Evolutionary conservation across 257 asterid genomes (phyloP).

Genomic region (Solanum lycopersicoides): DNA sequence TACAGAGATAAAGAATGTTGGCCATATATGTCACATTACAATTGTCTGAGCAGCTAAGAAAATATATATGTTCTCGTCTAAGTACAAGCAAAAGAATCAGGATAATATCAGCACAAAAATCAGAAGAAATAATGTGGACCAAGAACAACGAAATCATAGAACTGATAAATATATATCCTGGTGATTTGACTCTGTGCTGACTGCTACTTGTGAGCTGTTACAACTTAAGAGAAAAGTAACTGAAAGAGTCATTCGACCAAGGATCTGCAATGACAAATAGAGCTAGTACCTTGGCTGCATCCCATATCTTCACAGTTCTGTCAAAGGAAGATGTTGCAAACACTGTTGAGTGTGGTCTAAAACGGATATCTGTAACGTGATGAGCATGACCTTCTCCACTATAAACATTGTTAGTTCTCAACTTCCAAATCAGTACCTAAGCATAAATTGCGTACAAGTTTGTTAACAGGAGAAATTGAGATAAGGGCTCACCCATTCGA

Average conservation of each 20-base stretch:
- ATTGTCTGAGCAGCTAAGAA: neutral
- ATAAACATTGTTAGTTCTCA: neutral
- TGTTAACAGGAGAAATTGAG: neutral
- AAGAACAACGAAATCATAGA: neutral
- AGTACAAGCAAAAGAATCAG: neutral
- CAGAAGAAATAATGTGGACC: neutral
- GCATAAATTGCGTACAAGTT: neutral
- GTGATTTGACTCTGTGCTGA: neutral
- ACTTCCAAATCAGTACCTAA: conserved; percentile 27
- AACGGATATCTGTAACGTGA: conserved; percentile 33
- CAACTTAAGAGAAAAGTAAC: neutral
- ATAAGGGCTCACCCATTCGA: neutral
- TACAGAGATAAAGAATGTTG: neutral
- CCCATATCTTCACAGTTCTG: conserved; percentile 31
- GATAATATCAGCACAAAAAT: neutral
- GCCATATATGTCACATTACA: neutral
- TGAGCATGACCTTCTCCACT: conserved; percentile 15
- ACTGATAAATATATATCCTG: neutral
- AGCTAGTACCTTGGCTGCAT: conserved; percentile 26
- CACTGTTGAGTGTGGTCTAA: conserved; percentile 23
- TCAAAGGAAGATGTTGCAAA: conserved; percentile 51
- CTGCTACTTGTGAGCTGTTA: neutral
- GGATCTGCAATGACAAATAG: neutral
- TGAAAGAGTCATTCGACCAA: neutral
- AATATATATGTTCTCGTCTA: neutral